These are phyloP conservation scores for Xylaria scruposa DNA, from an alignment of 495 filamentous ascomycete species.

Conservation along the genomic window DNA sequence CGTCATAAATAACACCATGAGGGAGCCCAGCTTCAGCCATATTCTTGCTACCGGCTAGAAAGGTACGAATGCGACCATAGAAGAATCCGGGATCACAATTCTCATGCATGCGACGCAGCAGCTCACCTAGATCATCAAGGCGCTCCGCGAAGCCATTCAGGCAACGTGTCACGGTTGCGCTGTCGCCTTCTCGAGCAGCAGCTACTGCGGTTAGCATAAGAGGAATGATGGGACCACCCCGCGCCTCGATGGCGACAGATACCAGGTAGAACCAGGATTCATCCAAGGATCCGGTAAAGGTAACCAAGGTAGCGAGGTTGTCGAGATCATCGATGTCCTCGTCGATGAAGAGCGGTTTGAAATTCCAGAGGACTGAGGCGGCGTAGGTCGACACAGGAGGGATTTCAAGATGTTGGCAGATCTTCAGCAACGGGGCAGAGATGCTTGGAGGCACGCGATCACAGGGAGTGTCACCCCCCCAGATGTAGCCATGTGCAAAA, in stretches of 20 bases:
- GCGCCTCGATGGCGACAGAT: conserved; percentile 93
- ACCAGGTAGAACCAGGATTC: conserved; percentile 99
- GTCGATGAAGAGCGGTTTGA: conserved; percentile 81
- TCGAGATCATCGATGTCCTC: conserved; percentile 81
- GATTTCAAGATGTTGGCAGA: conserved; percentile 82
- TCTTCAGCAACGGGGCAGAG: conserved; percentile 78
- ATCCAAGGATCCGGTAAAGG: conserved; percentile 94
- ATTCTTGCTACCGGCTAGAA: conserved; percentile 94
- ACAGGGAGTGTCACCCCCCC: conserved; percentile 83
- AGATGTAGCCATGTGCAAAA: conserved; percentile 92
- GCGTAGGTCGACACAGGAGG: conserved; percentile 96
- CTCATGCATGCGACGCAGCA: conserved; percentile 88
- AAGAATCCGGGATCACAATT: conserved; percentile 92
- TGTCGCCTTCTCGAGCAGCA: conserved; percentile 77
- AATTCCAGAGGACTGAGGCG: conserved; percentile 93
- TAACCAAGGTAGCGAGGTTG: conserved; percentile 83
- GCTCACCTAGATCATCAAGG: conserved; percentile 77
- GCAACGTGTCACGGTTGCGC: conserved; percentile 71
- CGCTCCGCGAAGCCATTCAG: conserved; percentile 81
- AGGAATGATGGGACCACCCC: conserved; percentile 85
- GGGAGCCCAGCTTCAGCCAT: conserved; percentile 94
- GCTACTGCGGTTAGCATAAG: conserved; percentile 86
- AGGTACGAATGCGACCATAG: conserved; percentile 91
- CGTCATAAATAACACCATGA: conserved; percentile 84
- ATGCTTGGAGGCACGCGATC: conserved; percentile 85